Conservation (phyloP, 108 stramenopile species). For the Cyclotella sp. region DNA sequence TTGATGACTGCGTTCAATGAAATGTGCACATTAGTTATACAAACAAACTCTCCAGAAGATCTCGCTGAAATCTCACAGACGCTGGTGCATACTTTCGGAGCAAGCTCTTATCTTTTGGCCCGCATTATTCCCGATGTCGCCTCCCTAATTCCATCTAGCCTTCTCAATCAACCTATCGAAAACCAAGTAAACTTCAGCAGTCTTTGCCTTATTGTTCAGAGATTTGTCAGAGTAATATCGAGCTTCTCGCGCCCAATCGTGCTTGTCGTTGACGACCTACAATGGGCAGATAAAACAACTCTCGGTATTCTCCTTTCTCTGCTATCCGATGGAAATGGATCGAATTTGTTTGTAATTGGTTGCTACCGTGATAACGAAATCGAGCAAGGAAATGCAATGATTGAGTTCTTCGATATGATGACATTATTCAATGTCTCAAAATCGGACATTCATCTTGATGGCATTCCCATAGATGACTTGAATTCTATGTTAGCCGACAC, state of each 20-base stretch:
- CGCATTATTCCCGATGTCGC: conserved; percentile 32
- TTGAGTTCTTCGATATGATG: no score
- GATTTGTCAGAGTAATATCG: conserved; percentile 35
- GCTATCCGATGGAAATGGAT: conserved; percentile 22
- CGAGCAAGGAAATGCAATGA: no score
- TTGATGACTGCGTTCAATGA: conserved; percentile 16
- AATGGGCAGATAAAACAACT: conserved; percentile 33
- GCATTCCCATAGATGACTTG: no score
- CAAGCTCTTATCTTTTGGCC: conserved; percentile 30
- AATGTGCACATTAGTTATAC: conserved; percentile 23
- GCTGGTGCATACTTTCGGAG: conserved; percentile 26
- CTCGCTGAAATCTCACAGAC: conserved; percentile 8
- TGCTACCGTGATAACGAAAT: no score
- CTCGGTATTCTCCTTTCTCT: conserved; percentile 25
- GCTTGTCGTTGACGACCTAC: conserved; percentile 37
- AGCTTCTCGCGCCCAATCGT: conserved; percentile 27
- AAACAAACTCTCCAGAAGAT: conserved; percentile 16
- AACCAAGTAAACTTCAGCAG: conserved; percentile 27
- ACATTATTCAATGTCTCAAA: no score
- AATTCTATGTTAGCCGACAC: no score
- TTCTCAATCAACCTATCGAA: background rate
- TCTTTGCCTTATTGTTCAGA: conserved; percentile 33
- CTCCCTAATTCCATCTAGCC: conserved; percentile 1
- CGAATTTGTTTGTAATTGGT: no score
- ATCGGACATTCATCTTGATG: no score